Percentiles rank a stretch among this genome's conserved stretches.
These are phyloP conservation scores for Skeletonema costatum DNA, from an alignment of 108 stramenopile species.

Conservation along the genomic window DNA sequence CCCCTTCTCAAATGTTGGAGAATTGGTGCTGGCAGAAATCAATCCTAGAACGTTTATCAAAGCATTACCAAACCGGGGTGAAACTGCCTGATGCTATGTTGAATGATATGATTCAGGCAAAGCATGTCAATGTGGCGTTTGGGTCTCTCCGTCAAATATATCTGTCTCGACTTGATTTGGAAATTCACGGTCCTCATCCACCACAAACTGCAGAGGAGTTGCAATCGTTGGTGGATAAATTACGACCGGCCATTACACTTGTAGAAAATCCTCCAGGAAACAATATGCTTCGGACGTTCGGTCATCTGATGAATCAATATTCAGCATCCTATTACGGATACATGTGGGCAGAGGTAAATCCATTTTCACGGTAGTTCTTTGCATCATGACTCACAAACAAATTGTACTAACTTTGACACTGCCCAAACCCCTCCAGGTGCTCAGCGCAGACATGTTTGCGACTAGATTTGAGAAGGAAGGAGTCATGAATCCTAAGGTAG, in stretches of 20 bases:
- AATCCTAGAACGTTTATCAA: slow-evolving; percentile 41
- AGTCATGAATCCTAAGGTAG: slow-evolving; percentile 38
- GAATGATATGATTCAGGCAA: slow-evolving; percentile 40
- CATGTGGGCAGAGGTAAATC: slow-evolving; percentile 42
- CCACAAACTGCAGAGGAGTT: slow-evolving; percentile 38
- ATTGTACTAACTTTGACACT: too few species aligned
- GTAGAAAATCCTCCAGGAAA: slow-evolving; percentile 42
- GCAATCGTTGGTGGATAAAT: slow-evolving; percentile 41
- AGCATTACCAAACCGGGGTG: slow-evolving; percentile 45
- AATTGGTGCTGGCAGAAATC: slow-evolving; percentile 45
- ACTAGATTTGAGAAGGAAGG: slow-evolving; percentile 43
- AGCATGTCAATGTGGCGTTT: slow-evolving; percentile 44
- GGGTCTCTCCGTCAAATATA: slow-evolving; percentile 45
- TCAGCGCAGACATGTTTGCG: slow-evolving; percentile 53
- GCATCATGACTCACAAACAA: too few species aligned
- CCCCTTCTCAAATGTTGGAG: slow-evolving; percentile 51
- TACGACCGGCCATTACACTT: slow-evolving; percentile 42
- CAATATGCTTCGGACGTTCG: slow-evolving; percentile 52
- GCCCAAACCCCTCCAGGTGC: slow-evolving; percentile 1
- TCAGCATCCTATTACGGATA: slow-evolving; percentile 50
- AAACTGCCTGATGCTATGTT: slow-evolving; percentile 35
- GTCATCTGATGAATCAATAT: slow-evolving; percentile 60
- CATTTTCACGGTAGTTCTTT: too few species aligned
- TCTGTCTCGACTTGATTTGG: slow-evolving; percentile 37
- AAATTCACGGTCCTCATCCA: slow-evolving; percentile 40